Base-by-base conservation (phyloP, 2,329 filamentous ascomycete species). In the Ceratocystis albifundus region DNA sequence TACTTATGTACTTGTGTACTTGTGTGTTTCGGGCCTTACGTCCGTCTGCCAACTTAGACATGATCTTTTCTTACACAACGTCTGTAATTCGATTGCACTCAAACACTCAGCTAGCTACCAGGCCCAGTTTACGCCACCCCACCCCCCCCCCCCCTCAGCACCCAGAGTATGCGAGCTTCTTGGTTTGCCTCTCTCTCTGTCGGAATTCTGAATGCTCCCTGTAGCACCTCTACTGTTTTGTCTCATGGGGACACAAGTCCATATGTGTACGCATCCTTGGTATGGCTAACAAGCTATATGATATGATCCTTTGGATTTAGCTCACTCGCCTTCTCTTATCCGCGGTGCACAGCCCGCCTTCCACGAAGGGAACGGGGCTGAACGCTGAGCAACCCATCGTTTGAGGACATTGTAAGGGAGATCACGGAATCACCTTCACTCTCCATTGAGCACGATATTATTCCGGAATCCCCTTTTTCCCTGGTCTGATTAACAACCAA, bases 401-500 rank as follows among this genome's bases (percentile, higher is more conserved):
- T n/a, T 15, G 55, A 6, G 28, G 55, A 59, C 55, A 59, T n/a
- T 28, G 55, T 8, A 59, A 59, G 55, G 55, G n/a, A 59, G 28
- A 59, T 59, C 55, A 59, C 55, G 55, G 55, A 30, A 59, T 59
- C 55, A 59, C 8, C 55, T 41, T 59, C 17, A n/a, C 28, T n/a
- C 55, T 32, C 55, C 1, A 59, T 36, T 30, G 10, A 32, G 28
- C 55, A 32, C 55, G 55, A 59, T 59, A 59, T 59, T 59, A 59
- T 32, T 30, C 17, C 55, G 55, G 55, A 20, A 32, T 59, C 28
- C 20, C 55, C n/a, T 30, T 36, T 59, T 59, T 59, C 28, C 28
- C 15, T 36, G 20, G 25, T 36, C 32, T 15, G 55, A 20, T 59
- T 32, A 20, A 32, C 55, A 59, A 59, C 32, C 28, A 59, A 59